A percentile compares a stretch with the other conserved stretches of the same genome.
Evolutionary conservation across 305 asterid genomes (phyloP).

Genomic region (Caryopteris hybrid): DNA sequence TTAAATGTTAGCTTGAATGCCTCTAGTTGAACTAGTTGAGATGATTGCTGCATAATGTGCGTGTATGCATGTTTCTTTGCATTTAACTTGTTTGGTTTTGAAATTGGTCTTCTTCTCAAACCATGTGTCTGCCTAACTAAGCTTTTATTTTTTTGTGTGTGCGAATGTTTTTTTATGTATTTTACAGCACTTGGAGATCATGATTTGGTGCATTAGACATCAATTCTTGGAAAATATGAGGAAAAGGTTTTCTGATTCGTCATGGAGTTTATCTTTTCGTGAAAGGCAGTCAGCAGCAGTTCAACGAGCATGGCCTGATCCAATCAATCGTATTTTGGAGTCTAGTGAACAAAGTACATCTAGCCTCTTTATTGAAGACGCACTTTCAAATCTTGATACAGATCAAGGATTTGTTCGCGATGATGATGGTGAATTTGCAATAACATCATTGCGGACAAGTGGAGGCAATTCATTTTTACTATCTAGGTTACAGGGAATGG

Average conservation of each 20-base stretch:
- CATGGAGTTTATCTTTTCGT: conserved; percentile 60
- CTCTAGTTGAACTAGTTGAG: conserved; percentile 4
- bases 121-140: conserved; percentile 5
- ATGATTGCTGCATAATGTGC: conserved; percentile 4
- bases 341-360: conserved; percentile 34
- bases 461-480: conserved; percentile 38
- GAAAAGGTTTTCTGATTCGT: conserved; percentile 45
- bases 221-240: conserved; percentile 62
- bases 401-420: conserved; percentile 45
- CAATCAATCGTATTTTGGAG: conserved; percentile 31
- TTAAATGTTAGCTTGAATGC: background rate
- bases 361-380: conserved; percentile 88
- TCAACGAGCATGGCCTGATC: conserved; percentile 83
- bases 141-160: background rate
- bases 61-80: background rate
- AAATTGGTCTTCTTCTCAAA: conserved; percentile 3
- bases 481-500: conserved; percentile 66
- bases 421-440: conserved; percentile 44
- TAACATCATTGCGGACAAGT: conserved; percentile 43
- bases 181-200: conserved; percentile 80
- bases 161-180: too few relatives aligned
- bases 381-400: conserved; percentile 72
- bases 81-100: conserved; percentile 4
- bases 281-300: conserved; percentile 74
- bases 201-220: conserved; percentile 89